Evolutionary conservation across 345 rosid species (phyloP), one percentile per base, ranked within the genome.

Genomic region (Corymbia maculata): DNA sequence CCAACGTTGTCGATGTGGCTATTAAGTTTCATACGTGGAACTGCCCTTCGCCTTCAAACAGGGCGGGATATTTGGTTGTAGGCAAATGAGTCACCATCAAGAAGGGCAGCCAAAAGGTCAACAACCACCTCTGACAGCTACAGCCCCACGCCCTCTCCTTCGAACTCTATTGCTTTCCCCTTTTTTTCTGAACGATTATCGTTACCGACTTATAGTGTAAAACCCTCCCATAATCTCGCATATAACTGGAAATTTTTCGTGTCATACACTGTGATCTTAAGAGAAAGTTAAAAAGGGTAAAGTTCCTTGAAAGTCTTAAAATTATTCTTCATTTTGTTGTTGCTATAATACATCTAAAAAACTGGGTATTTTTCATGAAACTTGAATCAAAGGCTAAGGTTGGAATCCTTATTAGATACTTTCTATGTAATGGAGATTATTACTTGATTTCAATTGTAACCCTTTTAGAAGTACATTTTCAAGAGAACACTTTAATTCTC

Each of bases 41-140:
- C 22, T 0, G 2, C 28, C 21, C 64, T 13, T 51, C 13, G 21
- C 6, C 64, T 57, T 22, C 4, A 26, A 57, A 57, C 4, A 24
- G 0, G 12, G 24, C 1, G 13, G 0, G 28, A 57, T 57, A 36
- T 57, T 57, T 57, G 28, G 21, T 57, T 4, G 64, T 4, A 26
- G 64, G n/a, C 3, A 1, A 57, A 28, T 24, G 21, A 9, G n/a
- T 57, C 10, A 17, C 59, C 59, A 7, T 17, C 24, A 53, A 53
- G 9, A 52, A 52, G 57, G 57, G 57, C 16, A 52, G 22, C 26
- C 61, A 55, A 55, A 22, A 28, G 4, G 28, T 8, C 28, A 55
- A 55, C 28, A 55, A 22, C 26, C 6, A 24, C 21, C 12, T 0
- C 24, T 6, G 22, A 1, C 1, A 6, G 2, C 4, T 3, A 14